Conservation (phyloP, 805 yeast species). For the Candida insectalens region DNA sequence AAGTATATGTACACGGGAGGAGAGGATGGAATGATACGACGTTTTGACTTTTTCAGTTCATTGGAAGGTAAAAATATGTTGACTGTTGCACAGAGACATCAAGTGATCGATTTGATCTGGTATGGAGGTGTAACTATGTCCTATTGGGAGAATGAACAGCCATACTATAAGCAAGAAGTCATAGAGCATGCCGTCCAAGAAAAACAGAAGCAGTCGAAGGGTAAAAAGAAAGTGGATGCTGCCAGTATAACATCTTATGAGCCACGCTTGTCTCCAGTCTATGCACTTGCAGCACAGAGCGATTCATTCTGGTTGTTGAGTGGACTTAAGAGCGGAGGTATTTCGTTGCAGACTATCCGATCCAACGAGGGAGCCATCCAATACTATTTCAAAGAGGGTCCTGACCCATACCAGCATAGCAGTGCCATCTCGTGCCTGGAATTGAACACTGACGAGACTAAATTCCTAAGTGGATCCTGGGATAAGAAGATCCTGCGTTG, state of each 20-base stretch:
- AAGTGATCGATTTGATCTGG: conserved; percentile 73
- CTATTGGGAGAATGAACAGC: conserved; percentile 97
- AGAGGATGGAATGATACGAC: conserved; percentile 87
- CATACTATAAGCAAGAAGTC: conserved; percentile 38
- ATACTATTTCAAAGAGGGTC: conserved; percentile 47
- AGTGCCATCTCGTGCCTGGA: conserved; percentile 67
- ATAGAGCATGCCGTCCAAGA: conserved; percentile 12
- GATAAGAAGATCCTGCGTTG: conserved; percentile 71
- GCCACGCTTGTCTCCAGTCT: conserved; percentile 74
- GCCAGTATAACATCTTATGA: conserved; percentile 30
- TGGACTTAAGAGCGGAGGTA: conserved; percentile 81
- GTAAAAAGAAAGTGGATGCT: conserved; percentile 26
- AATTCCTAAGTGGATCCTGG: conserved; percentile 82
- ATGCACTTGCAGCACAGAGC: conserved; percentile 74
- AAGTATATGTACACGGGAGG: conserved; percentile 92
- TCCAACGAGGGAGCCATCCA: conserved; percentile 74
- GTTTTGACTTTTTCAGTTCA: conserved; percentile 78
- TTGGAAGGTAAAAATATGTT: conserved; percentile 80
- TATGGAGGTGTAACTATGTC: conserved; percentile 76
- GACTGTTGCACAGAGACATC: conserved; percentile 87
- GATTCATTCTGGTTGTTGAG: conserved; percentile 78
- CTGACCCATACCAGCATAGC: conserved; percentile 35
- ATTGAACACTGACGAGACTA: conserved; percentile 51
- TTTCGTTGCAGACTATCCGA: conserved; percentile 72
- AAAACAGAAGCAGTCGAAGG: conserved; percentile 9